Evolutionary conservation across 495 filamentous ascomycete species (phyloP).

Genomic region (Penicillium nucicola): DNA sequence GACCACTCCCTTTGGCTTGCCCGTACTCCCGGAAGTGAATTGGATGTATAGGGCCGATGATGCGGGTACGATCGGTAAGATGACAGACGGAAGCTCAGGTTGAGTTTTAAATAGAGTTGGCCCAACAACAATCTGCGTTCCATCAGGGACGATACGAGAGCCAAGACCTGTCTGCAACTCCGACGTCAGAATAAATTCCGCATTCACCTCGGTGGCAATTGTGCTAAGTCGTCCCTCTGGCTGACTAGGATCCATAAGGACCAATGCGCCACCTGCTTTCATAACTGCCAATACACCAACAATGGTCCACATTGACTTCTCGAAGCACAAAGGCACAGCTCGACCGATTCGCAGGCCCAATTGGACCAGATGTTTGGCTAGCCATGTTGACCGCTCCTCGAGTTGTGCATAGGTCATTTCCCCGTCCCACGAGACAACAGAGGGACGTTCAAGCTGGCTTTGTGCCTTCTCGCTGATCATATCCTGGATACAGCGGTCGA

Average conservation of each 20-base stretch:
- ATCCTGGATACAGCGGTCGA: not conserved
- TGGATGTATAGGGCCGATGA: slow-evolving; percentile 10
- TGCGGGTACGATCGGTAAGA: slow-evolving; percentile 1
- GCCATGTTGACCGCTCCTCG: not conserved
- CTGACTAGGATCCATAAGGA: slow-evolving; percentile 36
- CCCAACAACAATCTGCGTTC: not conserved
- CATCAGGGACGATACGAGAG: not conserved
- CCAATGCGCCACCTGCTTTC: slow-evolving; percentile 42
- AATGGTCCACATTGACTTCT: slow-evolving; percentile 40
- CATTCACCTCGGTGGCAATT: slow-evolving; percentile 17
- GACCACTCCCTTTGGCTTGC: slow-evolving; percentile 41
- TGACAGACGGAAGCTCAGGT: not conserved
- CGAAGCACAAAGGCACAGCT: slow-evolving; percentile 37
- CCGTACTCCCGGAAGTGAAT: slow-evolving; percentile 41
- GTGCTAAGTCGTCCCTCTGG: slow-evolving; percentile 27
- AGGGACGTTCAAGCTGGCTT: not conserved
- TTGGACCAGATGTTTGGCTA: not conserved
- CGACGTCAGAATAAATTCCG: slow-evolving; percentile 14
- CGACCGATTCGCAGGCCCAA: not conserved
- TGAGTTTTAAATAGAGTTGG: not conserved
- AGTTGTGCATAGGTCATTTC: not conserved
- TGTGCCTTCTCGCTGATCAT: not conserved
- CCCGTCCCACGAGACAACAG: slow-evolving; percentile 2
- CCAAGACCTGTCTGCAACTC: not conserved
- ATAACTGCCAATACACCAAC: slow-evolving; percentile 44